These are phyloP conservation scores for Pseudocercospora pini-densiflorae DNA, from an alignment of 2,329 filamentous ascomycete genomes.

Conservation along the genomic window DNA sequence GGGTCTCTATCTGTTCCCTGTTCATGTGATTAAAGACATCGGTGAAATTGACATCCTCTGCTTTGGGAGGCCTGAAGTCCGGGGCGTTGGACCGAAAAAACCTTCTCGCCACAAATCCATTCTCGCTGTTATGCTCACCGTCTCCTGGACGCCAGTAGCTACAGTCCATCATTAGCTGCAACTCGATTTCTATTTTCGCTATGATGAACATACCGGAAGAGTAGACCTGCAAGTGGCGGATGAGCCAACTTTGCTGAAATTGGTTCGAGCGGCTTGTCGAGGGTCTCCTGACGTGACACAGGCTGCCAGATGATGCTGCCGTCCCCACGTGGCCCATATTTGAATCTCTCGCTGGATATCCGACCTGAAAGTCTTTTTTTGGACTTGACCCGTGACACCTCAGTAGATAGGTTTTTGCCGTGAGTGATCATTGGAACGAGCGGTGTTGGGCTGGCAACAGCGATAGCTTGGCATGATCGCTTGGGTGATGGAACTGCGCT, in stretches of 20 bases:
- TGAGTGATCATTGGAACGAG: too few species aligned
- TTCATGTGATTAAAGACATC: constrained; percentile 9
- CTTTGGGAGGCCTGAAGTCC: neutral
- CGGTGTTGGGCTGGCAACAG: too few species aligned
- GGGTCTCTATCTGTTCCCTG: neutral
- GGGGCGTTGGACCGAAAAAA: neutral
- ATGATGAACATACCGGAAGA: neutral
- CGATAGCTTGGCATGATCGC: too few species aligned
- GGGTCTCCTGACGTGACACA: too few species aligned
- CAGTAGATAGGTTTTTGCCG: too few species aligned
- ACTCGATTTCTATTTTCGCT: neutral
- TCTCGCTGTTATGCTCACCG: neutral
- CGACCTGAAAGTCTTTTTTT: too few species aligned
- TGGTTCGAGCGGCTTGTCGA: neutral
- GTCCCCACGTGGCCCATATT: too few species aligned
- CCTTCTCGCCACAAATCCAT: constrained; percentile 5
- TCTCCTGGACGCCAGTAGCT: neutral
- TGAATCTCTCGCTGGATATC: too few species aligned
- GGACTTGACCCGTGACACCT: too few species aligned
- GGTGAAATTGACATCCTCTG: neutral
- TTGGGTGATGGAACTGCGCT: too few species aligned
- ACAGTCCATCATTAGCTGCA: neutral
- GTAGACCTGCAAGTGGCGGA: neutral
- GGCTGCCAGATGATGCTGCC: too few species aligned
- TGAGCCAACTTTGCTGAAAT: neutral